phyloP scores from a whole-genome alignment of 176 grass and related monocot species.

The Hordeum vulgare region MorexV3_pseudomolecules_assembly NC_058518.1:387863097-387863596 shows the following conservation, averaged over 20 bases:
- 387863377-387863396: no score
- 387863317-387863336: neutral
- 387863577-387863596: neutral
- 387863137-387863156: neutral
- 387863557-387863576: neutral
- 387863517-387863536: neutral
- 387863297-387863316: neutral
- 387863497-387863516: neutral
- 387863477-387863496: neutral
- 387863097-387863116: neutral
- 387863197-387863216: neutral
- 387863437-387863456: neutral
- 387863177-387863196: no score
- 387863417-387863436: neutral
- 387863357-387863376: neutral
- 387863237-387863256: neutral
- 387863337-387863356: neutral
- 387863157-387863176: no score
- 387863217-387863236: neutral
- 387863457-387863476: neutral
- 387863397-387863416: neutral
- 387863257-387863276: neutral
- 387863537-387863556: neutral
- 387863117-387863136: neutral
- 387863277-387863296: neutral